phyloP scores from a whole-genome alignment of 2,329 filamentous ascomycete species.

The Cercospora nicotianae region DNA sequence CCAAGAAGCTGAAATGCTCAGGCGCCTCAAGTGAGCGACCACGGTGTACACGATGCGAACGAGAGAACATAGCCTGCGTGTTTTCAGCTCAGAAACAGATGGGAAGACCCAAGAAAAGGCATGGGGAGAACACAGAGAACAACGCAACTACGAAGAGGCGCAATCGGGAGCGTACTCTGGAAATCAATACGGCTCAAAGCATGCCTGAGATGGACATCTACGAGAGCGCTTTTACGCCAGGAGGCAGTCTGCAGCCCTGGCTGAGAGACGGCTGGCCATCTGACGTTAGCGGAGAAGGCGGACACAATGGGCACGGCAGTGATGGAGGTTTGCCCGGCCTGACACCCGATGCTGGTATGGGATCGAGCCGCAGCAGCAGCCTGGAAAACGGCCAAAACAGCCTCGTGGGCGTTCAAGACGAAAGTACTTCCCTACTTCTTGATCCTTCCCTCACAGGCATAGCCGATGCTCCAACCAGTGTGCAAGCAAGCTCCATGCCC shows the following conservation, averaged over 20 bases:
- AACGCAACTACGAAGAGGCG: background rate
- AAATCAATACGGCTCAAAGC: background rate
- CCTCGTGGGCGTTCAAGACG: background rate
- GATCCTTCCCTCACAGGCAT: constrained; percentile 18
- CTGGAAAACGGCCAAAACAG: constrained; percentile 3
- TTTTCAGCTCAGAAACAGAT: constrained; percentile 53
- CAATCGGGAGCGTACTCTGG: background rate
- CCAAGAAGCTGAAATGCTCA: constrained; percentile 51
- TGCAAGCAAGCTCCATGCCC: constrained; percentile 21
- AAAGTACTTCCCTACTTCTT: constrained; percentile 18
- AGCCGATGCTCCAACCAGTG: background rate
- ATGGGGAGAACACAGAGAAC: constrained; percentile 3
- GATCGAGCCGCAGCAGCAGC: constrained; percentile 10
- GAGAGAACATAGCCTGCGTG: constrained; percentile 45
- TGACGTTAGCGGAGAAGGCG: constrained; percentile 1
- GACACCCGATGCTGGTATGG: constrained; percentile 28
- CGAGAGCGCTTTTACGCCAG: constrained; percentile 25
- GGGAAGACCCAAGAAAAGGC: constrained; percentile 53
- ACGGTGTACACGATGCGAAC: constrained; percentile 45
- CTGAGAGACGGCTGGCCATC: constrained; percentile 21
- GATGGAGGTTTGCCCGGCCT: constrained; percentile 22
- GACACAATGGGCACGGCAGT: constrained; percentile 9
- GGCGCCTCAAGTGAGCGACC: constrained; percentile 42
- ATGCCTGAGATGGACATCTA: constrained; percentile 16
- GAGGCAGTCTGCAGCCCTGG: constrained; percentile 30